phyloP scores from a whole-genome alignment of 306 rosid genomes.

The Fagus crenata region DNA sequence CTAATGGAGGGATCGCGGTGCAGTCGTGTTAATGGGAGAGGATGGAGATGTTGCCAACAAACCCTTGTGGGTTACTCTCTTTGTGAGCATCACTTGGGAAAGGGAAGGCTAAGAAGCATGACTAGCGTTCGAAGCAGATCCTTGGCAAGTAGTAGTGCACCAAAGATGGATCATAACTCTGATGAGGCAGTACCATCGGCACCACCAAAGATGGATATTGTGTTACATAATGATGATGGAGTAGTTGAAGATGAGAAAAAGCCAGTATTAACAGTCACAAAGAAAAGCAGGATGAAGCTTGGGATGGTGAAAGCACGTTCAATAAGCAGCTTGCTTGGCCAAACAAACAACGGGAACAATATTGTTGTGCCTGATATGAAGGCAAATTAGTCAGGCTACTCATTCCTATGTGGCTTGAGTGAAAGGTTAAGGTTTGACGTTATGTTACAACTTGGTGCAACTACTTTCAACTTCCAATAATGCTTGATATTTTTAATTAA shows the following conservation, averaged over 20 bases:
- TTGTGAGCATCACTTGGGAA: conserved; percentile 96
- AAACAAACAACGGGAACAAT: conserved; percentile 23
- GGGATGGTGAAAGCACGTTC: conserved; percentile 64
- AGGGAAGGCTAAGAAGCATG: conserved; percentile 87
- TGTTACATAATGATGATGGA: neutral
- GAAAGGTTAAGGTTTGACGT: conserved; percentile 3
- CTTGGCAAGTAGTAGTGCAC: neutral
- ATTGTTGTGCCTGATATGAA: conserved; percentile 1
- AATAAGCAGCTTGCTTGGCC: conserved; percentile 64
- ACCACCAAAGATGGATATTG: conserved; percentile 2
- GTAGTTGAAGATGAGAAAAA: conserved; percentile 22
- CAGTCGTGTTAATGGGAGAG: conserved; percentile 98
- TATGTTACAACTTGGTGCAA: conserved; percentile 32
- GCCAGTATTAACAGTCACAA: conserved; percentile 13
- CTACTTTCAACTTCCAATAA: conserved; percentile 9
- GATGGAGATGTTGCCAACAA: conserved; percentile 93
- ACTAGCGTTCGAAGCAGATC: conserved; percentile 70
- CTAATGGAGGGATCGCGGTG: conserved; percentile 96
- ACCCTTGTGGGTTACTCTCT: conserved; percentile 96
- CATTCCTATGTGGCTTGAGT: neutral
- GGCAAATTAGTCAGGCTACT: neutral
- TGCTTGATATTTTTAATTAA: neutral
- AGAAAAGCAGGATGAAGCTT: conserved; percentile 38
- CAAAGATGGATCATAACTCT: neutral
- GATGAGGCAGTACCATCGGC: neutral